These are phyloP conservation scores for Boletus fagicola DNA, from an alignment of 768 basidiomycete species.

Conservation along the genomic window DNA sequence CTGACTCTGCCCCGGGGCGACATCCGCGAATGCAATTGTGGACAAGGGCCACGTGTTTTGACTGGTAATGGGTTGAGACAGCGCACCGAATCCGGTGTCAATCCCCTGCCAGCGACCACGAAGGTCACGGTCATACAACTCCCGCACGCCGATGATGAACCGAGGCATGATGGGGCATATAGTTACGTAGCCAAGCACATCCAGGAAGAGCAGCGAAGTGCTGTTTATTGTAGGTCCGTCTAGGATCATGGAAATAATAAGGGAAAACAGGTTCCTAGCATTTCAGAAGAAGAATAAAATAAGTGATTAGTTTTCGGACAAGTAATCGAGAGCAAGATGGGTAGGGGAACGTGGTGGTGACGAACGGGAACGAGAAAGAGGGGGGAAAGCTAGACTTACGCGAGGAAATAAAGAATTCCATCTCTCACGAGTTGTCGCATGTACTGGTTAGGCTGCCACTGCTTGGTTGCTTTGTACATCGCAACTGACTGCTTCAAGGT, in stretches of 20 bases:
- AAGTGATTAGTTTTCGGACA: neutral
- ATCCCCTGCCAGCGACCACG: neutral
- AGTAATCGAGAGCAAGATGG: neutral
- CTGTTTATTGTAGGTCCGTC: neutral
- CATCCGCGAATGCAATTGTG: neutral
- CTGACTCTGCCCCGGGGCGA: neutral
- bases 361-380: neutral
- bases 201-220: neutral
- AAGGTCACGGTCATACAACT: neutral
- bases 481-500: neutral
- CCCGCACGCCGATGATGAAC: neutral
- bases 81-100: neutral
- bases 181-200: too few relatives aligned
- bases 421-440: neutral
- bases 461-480: neutral
- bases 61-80: neutral
- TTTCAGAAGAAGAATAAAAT: neutral
- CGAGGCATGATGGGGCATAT: neutral
- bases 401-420: neutral
- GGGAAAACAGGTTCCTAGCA: neutral
- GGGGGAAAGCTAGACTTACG: neutral
- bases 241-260: neutral
- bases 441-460: neutral
- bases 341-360: neutral
- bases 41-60: too few relatives aligned